A percentile compares a stretch with the other conserved stretches of the same genome.
Evolutionary conservation across 495 filamentous ascomycete genomes (phyloP).

Genomic region (Bacidia gigantensis): DNA sequence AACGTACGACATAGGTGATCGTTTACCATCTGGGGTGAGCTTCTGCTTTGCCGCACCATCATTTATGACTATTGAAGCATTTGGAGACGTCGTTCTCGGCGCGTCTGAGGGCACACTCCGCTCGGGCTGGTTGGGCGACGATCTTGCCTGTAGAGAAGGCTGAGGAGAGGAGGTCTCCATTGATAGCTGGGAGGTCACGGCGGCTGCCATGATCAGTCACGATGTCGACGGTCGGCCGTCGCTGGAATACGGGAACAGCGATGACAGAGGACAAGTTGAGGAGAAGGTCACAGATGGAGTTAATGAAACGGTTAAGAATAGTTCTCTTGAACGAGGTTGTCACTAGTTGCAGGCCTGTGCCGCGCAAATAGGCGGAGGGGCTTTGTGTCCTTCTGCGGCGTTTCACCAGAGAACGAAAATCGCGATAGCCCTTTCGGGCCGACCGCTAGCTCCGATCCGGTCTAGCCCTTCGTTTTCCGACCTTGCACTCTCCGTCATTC

Average conservation of each 20-base stretch:
- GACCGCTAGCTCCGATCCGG: no score
- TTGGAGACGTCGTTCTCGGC: constrained; percentile 15
- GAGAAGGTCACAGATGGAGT: background rate
- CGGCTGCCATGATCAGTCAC: background rate
- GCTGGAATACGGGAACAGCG: background rate
- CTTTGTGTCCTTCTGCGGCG: no score
- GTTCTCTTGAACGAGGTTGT: no score
- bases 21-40: constrained; percentile 37
- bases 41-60: constrained; percentile 31
- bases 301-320: background rate
- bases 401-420: no score
- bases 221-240: no score
- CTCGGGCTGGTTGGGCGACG: constrained; percentile 17
- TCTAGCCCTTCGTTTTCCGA: no score
- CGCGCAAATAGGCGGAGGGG: no score
- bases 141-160: constrained; percentile 29
- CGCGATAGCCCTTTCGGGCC: no score
- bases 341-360: no score
- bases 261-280: background rate
- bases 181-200: background rate
- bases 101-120: constrained; percentile 19
- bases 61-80: constrained; percentile 15
- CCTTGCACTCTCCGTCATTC: no score
- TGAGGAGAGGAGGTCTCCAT: constrained; percentile 26
- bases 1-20: constrained; percentile 43